Percentiles rank a stretch among this genome's conserved stretches.
Conservation (phyloP, 805 yeast genomes). For the Hanseniaspora nectarophila region DNA sequence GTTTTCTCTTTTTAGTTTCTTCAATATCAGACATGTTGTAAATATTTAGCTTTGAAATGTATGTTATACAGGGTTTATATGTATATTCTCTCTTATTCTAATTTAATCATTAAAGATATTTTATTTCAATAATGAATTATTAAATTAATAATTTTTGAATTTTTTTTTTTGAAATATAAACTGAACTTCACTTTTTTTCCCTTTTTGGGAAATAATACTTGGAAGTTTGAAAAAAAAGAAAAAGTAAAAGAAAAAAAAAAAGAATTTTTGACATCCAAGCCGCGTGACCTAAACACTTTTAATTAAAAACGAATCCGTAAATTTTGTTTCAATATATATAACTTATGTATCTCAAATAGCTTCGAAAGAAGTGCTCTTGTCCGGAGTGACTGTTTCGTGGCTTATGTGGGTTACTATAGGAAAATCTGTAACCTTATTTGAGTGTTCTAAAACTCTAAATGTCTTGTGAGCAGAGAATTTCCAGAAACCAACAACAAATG, state of each 20-base stretch:
- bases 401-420: background rate
- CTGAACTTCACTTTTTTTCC: background rate
- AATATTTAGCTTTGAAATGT: background rate
- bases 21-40: slow-evolving; percentile 27
- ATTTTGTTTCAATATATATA: too few species aligned
- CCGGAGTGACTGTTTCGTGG: background rate
- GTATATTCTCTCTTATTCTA: background rate
- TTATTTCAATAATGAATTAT: too few species aligned
- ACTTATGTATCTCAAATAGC: background rate
- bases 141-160: too few species aligned
- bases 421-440: slow-evolving; percentile 15
- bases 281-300: background rate
- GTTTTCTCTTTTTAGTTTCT: slow-evolving; percentile 32
- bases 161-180: too few species aligned
- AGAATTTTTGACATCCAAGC: background rate
- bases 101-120: too few species aligned
- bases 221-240: background rate
- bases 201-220: background rate
- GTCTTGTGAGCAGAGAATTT: slow-evolving; percentile 29
- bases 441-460: slow-evolving; percentile 26
- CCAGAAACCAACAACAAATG: slow-evolving; percentile 45
- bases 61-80: background rate
- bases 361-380: background rate
- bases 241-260: background rate
- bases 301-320: too few species aligned